Evolutionary conservation across 1,139 yeast species (phyloP), one percentile per base, ranked within the genome.

Genomic region (Candida sp.): DNA sequence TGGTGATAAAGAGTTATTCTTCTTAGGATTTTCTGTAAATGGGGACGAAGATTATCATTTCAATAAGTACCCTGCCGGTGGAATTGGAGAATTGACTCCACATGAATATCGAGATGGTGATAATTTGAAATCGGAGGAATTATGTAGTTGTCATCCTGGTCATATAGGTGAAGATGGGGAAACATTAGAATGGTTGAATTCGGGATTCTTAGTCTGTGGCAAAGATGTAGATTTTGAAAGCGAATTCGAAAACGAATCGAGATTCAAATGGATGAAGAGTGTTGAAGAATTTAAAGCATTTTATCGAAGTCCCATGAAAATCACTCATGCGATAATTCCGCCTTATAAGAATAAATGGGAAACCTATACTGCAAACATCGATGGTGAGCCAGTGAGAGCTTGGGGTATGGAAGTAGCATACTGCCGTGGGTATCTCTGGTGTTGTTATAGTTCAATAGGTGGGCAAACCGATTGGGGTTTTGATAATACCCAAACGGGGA

Each of bases 1-100:
- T 56, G 88, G 88, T 19, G 89, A 83, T 51, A 82, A 83, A 51
- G 89, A 83, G 55, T 61, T 82, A 15, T 77, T 81, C 48, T 82
- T 87, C 87, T 57, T 83, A 32, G 79, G 82, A 7, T 76, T 77
- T 50, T 70, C 77, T 15, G 52, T 77, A 3, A 62, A 70, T 45
- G 88, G 87, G 3, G 73, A 78, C 47, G 80, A 76, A 46, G 55
- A 63, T n/a, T 77, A 77, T 51, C 58, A 64, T 27, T 79, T 80
- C 55, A 79, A 79, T 53, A 54, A 62, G 33, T 64, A 75, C 52
- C 70, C 69, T 44, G 78, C 80, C 11, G 82, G 78, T 7, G 68
- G 83, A 0, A 68, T 76, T 22, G 85, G 85, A 19, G 70, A 69
- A 29, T 40, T 66, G n/a, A 73, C 77, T 1, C 67, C 71, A 3